Conservation (phyloP, 169 alveolate species). For the Babesia gibsoni region DNA sequence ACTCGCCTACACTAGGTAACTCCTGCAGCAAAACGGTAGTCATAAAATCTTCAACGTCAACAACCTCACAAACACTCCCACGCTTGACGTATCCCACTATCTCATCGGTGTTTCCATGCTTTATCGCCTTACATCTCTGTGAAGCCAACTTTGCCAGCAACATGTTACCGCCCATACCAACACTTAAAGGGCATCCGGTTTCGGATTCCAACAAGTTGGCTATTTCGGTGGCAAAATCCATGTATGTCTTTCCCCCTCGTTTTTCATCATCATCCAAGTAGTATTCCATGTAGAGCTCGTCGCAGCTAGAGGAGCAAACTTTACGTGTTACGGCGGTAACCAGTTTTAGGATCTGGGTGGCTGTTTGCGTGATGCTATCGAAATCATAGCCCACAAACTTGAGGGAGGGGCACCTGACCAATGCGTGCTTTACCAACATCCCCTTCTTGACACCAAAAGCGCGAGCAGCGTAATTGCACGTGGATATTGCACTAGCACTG, state of each 20-base stretch:
- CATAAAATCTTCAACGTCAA: conserved; percentile 27
- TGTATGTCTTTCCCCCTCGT: neutral
- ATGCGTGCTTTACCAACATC: conserved; percentile 29
- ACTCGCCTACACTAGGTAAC: conserved; percentile 44
- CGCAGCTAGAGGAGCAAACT: conserved; percentile 35
- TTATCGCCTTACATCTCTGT: conserved; percentile 22
- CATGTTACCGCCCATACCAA: conserved; percentile 49
- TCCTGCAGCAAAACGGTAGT: conserved; percentile 30
- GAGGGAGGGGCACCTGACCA: conserved; percentile 10
- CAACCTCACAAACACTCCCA: conserved; percentile 25
- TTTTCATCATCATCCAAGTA: neutral
- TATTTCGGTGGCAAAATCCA: conserved; percentile 9
- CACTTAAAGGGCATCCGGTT: conserved; percentile 21
- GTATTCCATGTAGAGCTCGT: conserved; percentile 34
- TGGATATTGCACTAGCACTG: conserved; percentile 36
- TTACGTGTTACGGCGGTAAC: neutral
- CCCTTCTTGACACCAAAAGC: conserved; percentile 22
- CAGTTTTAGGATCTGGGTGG: conserved; percentile 18
- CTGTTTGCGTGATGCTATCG: conserved; percentile 31
- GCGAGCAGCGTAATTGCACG: conserved; percentile 25
- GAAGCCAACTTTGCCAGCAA: conserved; percentile 45
- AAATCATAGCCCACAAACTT: conserved; percentile 29
- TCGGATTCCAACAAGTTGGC: conserved; percentile 18
- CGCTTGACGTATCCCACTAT: neutral
- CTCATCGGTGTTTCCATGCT: neutral